Percentiles rank a stretch among this genome's conserved stretches.
These are phyloP conservation scores for Amylocystis lapponica DNA, from an alignment of 768 basidiomycete species.

Conservation along the genomic window DNA sequence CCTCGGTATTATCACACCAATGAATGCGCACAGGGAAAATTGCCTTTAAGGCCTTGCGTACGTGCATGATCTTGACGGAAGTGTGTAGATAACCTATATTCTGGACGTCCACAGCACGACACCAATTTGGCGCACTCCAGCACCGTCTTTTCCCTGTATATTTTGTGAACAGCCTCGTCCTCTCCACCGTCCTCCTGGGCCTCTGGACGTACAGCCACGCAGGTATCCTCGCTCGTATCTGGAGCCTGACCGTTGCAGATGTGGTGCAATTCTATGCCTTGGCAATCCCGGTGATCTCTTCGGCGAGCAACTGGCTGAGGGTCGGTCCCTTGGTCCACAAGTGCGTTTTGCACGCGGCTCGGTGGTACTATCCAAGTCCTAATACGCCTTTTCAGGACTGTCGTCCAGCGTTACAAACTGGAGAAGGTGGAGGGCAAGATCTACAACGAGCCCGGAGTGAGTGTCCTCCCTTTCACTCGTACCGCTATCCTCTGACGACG, in stretches of 20 bases:
- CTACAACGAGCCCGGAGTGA: conserved; percentile 60
- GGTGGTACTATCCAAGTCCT: not conserved
- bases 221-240: conserved; percentile 42
- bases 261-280: conserved; percentile 63
- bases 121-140: conserved; percentile 70
- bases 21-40: too few relatives aligned
- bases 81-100: too few relatives aligned
- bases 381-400: conserved; percentile 41
- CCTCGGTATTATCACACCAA: too few relatives aligned
- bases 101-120: conserved; percentile 52
- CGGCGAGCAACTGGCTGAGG: conserved; percentile 59
- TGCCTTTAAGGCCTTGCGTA: too few relatives aligned
- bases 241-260: conserved; percentile 46
- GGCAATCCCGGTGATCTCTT: conserved; percentile 38
- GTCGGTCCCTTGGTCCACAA: conserved; percentile 70
- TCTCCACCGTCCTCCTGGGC: conserved; percentile 49
- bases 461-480: conserved; percentile 20
- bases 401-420: conserved; percentile 65
- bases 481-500: too few relatives aligned
- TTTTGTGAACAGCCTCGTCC: conserved; percentile 53
- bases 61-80: too few relatives aligned
- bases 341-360: conserved; percentile 35
- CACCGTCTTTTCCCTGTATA: conserved; percentile 72
- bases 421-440: conserved; percentile 71
- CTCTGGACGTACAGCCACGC: conserved; percentile 57